Conservation (phyloP, 306 rosid genomes). For the Cicer bijugum region DNA sequence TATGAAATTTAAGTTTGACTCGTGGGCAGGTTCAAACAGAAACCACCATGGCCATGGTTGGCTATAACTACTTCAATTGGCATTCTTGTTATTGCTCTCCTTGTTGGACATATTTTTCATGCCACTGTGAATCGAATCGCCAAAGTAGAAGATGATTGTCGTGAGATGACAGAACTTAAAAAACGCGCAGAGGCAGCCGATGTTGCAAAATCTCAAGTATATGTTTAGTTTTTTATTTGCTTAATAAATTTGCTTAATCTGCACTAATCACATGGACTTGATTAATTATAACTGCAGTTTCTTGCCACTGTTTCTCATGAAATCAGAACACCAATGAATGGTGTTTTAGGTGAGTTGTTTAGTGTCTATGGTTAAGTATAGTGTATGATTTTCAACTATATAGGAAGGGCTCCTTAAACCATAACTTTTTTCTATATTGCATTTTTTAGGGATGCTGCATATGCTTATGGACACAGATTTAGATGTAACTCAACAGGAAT, state of each 20-base stretch:
- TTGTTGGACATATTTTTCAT: slow-evolving; percentile 77
- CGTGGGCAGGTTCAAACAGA: slow-evolving; percentile 81
- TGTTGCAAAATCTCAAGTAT: slow-evolving; percentile 95
- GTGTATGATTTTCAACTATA: neutral
- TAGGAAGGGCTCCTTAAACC: slow-evolving; percentile 26
- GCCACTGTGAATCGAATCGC: slow-evolving; percentile 90
- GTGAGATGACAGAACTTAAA: slow-evolving; percentile 73
- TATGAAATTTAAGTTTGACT: slow-evolving; percentile 34
- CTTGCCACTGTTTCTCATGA: slow-evolving; percentile 98
- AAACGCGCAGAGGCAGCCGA: slow-evolving; percentile 94
- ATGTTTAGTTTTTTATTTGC: slow-evolving; percentile 22
- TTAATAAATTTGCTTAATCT: no score
- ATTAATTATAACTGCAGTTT: slow-evolving; percentile 60
- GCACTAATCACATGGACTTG: no score
- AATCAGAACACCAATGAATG: slow-evolving; percentile 99
- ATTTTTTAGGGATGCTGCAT: slow-evolving; percentile 87
- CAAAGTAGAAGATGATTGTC: slow-evolving; percentile 84
- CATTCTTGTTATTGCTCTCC: slow-evolving; percentile 76
- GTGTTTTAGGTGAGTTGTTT: slow-evolving; percentile 83
- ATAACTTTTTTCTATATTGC: slow-evolving; percentile 40
- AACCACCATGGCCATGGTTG: slow-evolving; percentile 88
- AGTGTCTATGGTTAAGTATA: neutral
- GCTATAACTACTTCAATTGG: slow-evolving; percentile 78
- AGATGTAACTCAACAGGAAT: slow-evolving; percentile 91
- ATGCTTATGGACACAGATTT: slow-evolving; percentile 97